Evolutionary conservation across 352 stramenopile species (phyloP), one percentile per base, ranked within the genome.

Genomic region (Globisporangium emineosum): DNA sequence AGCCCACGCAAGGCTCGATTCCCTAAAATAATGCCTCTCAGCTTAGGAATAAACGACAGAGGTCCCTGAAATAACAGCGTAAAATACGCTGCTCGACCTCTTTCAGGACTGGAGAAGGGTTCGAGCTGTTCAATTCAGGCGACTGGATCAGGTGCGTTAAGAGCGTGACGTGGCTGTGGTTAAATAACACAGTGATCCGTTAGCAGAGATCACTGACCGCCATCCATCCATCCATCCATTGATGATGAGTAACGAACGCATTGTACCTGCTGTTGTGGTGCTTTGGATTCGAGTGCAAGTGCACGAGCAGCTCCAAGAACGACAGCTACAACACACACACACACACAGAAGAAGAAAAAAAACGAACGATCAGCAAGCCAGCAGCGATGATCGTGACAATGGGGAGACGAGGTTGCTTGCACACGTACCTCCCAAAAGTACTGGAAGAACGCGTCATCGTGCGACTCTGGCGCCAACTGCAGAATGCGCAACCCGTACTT

Each of bases 401-500:
- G 13, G 5, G 5, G 32, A 51, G 66, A 23, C 27, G 33, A 30
- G 57, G 9, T 25, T 12, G n/a, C 6, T 12, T 5, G 50, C n/a
- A 9, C 25, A 55, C 66, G 17, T 75, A 91, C 83, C 83, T 91
- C 79, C 83, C 84, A 94, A 71, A 93, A 92, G 67, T 92, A 93
- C 80, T 94, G 86, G 57, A 93, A 94, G 64, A 92, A 92, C 15
- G 69, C 71, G 2, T 86, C 70, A 57, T 93, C 83, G 63, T 93
- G 84, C 7, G 73, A 75, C 59, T 90, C 80, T 8, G 86, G 84
- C n/a, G 83, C 64, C 25, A 86, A 64, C 40, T 86, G 84, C 47
- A 94, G 74, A 51, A 94, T 89, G 33, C 84, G 86, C 30, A 94
- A 75, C 1, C 86, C 86, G 52, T 93, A 94, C 62, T 89, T 90